Percentiles rank a stretch among this genome's conserved stretches.
phyloP scores from a whole-genome alignment of 768 basidiomycete genomes.

The Russula sp. region DNA sequence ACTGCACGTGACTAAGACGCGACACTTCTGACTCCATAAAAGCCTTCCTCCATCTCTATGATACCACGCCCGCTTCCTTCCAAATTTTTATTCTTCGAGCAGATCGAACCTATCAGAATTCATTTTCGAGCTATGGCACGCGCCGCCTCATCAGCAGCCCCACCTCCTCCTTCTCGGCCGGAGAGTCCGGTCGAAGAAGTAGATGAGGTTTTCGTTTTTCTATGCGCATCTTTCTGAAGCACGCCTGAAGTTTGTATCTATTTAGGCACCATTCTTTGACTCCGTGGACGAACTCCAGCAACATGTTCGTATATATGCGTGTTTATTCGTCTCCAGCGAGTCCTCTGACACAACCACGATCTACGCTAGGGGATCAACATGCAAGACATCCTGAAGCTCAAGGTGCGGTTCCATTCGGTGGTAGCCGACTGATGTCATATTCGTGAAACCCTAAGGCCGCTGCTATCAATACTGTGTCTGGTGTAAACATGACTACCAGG shows the following conservation, averaged over 20 bases:
- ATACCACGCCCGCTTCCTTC: not conserved
- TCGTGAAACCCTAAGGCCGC: conserved; percentile 43
- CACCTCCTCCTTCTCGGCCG: conserved; percentile 15
- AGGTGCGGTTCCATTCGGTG: conserved; percentile 36
- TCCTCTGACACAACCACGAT: not conserved
- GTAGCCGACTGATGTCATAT: conserved; percentile 13
- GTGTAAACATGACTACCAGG: conserved; percentile 87
- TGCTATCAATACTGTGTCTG: conserved; percentile 77
- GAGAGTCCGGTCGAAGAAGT: conserved; percentile 15
- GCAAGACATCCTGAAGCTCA: conserved; percentile 91
- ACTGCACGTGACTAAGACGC: conserved; percentile 7
- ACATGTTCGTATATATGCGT: conserved; percentile 24
- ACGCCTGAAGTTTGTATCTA: not conserved
- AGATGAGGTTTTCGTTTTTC: conserved; percentile 9
- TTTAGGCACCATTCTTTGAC: conserved; percentile 25
- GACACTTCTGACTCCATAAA: not conserved
- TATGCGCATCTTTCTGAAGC: not conserved
- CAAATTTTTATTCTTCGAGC: not conserved
- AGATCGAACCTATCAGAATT: not conserved
- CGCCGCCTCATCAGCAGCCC: conserved; percentile 8
- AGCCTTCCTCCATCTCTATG: not conserved
- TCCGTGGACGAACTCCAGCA: conserved; percentile 28
- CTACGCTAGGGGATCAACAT: conserved; percentile 77
- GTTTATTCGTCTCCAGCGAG: not conserved
- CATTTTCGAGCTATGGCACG: conserved; percentile 13